Conservation (phyloP, 768 basidiomycete species). For the Amanita rubescens region DNA sequence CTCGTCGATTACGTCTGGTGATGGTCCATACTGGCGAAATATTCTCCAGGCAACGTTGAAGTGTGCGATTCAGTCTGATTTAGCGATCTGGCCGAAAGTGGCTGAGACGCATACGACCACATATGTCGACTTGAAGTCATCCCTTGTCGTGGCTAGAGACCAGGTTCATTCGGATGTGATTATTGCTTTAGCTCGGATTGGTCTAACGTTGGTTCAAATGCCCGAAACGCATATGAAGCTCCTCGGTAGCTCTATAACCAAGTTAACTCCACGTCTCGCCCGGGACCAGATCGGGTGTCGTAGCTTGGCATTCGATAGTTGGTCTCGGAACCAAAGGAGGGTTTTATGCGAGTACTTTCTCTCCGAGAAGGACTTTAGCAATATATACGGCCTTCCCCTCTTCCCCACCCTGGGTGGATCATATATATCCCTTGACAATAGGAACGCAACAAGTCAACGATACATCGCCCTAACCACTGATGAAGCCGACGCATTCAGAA, state of each 20-base stretch:
- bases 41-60: constrained; percentile 25
- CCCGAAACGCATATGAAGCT: constrained; percentile 27
- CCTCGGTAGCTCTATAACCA: constrained; percentile 11
- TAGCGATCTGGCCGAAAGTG: constrained; percentile 4
- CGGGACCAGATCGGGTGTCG: constrained; percentile 25
- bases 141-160: constrained; percentile 20
- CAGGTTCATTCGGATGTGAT: constrained; percentile 16
- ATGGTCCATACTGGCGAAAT: constrained; percentile 30
- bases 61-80: constrained; percentile 14
- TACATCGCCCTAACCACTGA: constrained; percentile 22
- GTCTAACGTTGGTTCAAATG: constrained; percentile 27
- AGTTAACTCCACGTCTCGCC: constrained; percentile 22
- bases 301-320: constrained; percentile 4
- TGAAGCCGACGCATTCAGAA: constrained; percentile 23
- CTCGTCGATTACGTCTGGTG: constrained; percentile 25
- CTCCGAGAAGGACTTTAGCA: constrained; percentile 21
- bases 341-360: constrained; percentile 28
- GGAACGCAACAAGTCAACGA: background rate
- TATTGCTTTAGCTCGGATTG: constrained; percentile 22
- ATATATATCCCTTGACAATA: background rate
- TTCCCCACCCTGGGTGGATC: constrained; percentile 20
- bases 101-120: background rate
- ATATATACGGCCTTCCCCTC: constrained; percentile 31
- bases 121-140: constrained; percentile 1
- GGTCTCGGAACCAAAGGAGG: constrained; percentile 4